These are phyloP conservation scores for Solanum habrochaites DNA, from an alignment of 257 asterid species.

Conservation along the genomic window DNA sequence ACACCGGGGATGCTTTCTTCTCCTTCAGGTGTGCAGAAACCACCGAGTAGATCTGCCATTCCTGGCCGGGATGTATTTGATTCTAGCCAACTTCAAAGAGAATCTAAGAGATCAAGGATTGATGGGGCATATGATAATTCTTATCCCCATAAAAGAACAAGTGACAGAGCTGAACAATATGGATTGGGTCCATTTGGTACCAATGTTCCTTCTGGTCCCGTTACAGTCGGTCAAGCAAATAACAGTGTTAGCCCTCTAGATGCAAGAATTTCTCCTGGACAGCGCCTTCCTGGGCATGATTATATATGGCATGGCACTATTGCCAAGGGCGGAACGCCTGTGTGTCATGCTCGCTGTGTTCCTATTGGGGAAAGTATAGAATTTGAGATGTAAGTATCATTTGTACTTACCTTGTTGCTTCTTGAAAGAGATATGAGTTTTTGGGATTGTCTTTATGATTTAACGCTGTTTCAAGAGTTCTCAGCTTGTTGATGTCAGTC, in stretches of 20 bases:
- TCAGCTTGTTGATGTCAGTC: background rate
- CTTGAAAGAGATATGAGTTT: background rate
- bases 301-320: slow-evolving; percentile 87
- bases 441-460: background rate
- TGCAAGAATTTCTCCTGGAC: slow-evolving; percentile 26
- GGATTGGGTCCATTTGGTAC: slow-evolving; percentile 21
- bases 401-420: background rate
- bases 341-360: slow-evolving; percentile 95
- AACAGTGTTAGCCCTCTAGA: slow-evolving; percentile 12
- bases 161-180: slow-evolving; percentile 30
- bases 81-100: slow-evolving; percentile 57
- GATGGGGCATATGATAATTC: slow-evolving; percentile 27
- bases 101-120: slow-evolving; percentile 72
- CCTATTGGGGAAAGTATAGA: slow-evolving; percentile 59
- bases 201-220: slow-evolving; percentile 23
- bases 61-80: slow-evolving; percentile 64
- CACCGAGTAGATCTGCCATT: slow-evolving; percentile 34
- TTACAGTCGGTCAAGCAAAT: slow-evolving; percentile 9
- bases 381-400: slow-evolving; percentile 59
- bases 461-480: background rate
- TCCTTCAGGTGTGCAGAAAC: slow-evolving; percentile 39
- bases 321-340: slow-evolving; percentile 91
- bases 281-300: slow-evolving; percentile 33
- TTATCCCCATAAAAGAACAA: slow-evolving; percentile 33
- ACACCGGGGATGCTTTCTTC: slow-evolving; percentile 50